These are phyloP conservation scores for Rubia peregrina DNA, from an alignment of 305 asterid genomes.

Conservation along the genomic window DNA sequence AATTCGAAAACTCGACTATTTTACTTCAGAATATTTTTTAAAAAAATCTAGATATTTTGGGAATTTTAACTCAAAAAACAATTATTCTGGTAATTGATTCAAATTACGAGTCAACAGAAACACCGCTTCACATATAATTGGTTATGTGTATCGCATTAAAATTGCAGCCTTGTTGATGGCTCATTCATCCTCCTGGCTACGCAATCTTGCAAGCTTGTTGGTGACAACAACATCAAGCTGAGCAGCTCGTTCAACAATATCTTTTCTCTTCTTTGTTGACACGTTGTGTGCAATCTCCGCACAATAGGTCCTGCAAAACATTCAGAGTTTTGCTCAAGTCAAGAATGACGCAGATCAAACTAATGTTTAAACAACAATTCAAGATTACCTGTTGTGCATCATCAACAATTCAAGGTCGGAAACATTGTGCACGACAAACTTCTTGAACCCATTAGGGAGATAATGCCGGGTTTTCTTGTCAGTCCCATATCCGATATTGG, in stretches of 20 bases:
- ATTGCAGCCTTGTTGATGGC: not conserved
- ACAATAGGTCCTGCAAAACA: constrained; percentile 43
- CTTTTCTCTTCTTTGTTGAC: constrained; percentile 61
- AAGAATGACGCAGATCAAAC: not conserved
- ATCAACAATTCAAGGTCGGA: constrained; percentile 52
- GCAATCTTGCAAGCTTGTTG: constrained; percentile 60
- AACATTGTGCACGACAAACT: constrained; percentile 56
- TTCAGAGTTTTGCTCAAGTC: not conserved
- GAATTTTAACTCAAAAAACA: no score
- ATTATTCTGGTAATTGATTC: no score
- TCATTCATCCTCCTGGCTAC: constrained; percentile 73
- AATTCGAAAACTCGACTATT: no score
- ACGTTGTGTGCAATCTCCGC: constrained; percentile 68
- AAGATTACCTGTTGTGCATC: constrained; percentile 59
- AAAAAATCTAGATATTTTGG: no score
- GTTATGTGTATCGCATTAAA: no score
- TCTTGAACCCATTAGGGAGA: constrained; percentile 64
- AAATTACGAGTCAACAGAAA: no score
- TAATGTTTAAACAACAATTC: not conserved
- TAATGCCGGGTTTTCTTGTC: constrained; percentile 61
- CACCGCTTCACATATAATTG: no score
- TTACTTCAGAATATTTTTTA: no score
- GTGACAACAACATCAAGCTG: constrained; percentile 63
- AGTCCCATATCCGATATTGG: constrained; percentile 64
- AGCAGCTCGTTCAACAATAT: constrained; percentile 54